Conservation (phyloP, 2,329 filamentous ascomycete species). For the Talaromyces sp. region DNA sequence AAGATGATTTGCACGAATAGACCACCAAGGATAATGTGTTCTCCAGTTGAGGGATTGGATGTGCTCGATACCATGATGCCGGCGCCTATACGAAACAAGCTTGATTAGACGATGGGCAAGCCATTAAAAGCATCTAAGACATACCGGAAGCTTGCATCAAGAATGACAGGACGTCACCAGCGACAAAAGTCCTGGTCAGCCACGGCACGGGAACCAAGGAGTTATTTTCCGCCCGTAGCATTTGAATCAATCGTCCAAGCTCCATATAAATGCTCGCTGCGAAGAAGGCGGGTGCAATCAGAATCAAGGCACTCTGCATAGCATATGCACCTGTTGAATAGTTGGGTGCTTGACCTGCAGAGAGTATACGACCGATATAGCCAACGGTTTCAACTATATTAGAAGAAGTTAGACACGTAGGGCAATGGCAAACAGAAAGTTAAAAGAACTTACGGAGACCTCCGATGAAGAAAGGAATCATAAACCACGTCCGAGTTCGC, state of each 20-base stretch:
- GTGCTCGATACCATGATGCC: constrained; percentile 10
- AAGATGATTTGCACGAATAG: constrained; percentile 35
- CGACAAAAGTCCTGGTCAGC: constrained; percentile 37
- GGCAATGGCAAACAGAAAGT: not conserved
- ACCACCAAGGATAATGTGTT: constrained; percentile 33
- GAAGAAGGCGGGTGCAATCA: constrained; percentile 39
- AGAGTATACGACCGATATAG: not conserved
- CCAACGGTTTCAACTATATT: not conserved
- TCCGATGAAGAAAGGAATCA: constrained; percentile 41
- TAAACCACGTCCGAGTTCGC: constrained; percentile 51
- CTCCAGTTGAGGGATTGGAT: constrained; percentile 20
- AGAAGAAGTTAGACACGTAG: not conserved
- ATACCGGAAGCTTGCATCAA: constrained; percentile 32
- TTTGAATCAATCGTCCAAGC: constrained; percentile 35
- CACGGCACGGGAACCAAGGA: constrained; percentile 29
- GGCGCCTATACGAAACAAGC: not conserved
- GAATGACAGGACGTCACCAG: constrained; percentile 35
- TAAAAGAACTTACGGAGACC: constrained; percentile 35
- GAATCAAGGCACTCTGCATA: constrained; percentile 21
- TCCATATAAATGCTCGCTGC: constrained; percentile 38
- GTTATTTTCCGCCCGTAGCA: constrained; percentile 30
- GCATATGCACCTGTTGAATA: constrained; percentile 4
- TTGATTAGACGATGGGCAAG: not conserved
- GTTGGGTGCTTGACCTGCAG: not conserved
- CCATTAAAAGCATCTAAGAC: not conserved